Evolutionary conservation across 768 basidiomycete species (phyloP).

Genomic region (Tricholoma saponaceum): DNA sequence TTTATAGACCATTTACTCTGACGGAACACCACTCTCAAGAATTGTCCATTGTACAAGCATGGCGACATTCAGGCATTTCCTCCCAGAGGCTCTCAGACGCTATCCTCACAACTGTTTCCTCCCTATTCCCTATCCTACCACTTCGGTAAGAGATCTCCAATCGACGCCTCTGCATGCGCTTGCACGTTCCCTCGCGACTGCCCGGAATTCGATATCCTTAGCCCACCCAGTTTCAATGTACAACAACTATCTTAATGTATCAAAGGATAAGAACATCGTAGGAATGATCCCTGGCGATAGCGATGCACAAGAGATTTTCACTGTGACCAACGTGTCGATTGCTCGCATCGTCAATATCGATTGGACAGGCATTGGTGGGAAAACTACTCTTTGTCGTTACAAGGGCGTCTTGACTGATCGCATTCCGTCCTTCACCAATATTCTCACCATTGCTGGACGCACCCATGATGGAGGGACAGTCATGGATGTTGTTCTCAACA

Average conservation of each 20-base stretch:
- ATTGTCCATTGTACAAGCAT: neutral
- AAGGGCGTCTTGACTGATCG: constrained; percentile 34
- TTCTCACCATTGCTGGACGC: constrained; percentile 34
- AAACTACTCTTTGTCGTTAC: constrained; percentile 35
- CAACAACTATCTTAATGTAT: neutral
- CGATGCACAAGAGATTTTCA: constrained; percentile 30
- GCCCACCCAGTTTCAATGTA: constrained; percentile 23
- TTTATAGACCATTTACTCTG: neutral
- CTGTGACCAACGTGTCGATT: constrained; percentile 36
- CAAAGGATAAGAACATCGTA: constrained; percentile 13
- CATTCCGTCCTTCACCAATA: constrained; percentile 27
- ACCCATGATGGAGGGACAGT: constrained; percentile 34
- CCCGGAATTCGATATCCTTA: constrained; percentile 24
- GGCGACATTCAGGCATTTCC: neutral
- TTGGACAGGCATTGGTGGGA: constrained; percentile 30
- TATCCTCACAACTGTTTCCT: neutral
- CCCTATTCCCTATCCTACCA: neutral
- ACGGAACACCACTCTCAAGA: neutral
- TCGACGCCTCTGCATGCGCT: neutral
- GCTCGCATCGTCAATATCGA: constrained; percentile 38
- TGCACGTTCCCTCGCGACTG: constrained; percentile 7
- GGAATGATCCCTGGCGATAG: constrained; percentile 30
- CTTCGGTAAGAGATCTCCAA: neutral
- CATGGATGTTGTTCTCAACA: constrained; percentile 32
- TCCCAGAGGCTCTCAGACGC: neutral